Conservation (phyloP, 257 asterid genomes). For the Paraleonurus japonicus region DNA sequence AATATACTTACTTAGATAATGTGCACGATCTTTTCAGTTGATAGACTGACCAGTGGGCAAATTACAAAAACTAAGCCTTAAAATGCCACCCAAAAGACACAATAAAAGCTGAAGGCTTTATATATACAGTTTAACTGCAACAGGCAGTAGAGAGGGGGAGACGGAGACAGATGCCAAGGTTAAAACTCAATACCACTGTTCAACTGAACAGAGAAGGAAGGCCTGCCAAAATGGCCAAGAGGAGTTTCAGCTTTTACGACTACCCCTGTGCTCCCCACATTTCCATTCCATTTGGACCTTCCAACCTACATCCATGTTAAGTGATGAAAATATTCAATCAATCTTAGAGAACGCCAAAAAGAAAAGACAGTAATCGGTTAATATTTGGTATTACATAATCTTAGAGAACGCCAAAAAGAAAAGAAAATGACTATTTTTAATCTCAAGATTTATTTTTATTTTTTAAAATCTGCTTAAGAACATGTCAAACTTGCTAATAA, state of each 20-base stretch:
- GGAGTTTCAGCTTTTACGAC: constrained; percentile 87
- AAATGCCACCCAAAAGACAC: constrained; percentile 11
- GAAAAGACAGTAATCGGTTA: neutral
- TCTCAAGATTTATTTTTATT: neutral
- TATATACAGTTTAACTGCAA: constrained; percentile 32
- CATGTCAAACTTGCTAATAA: neutral
- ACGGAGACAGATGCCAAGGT: neutral
- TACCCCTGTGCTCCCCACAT: constrained; percentile 79
- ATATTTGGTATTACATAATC: neutral
- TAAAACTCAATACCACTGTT: constrained; percentile 87
- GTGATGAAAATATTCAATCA: neutral
- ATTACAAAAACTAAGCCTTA: constrained; percentile 14
- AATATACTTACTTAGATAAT: neutral
- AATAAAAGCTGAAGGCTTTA: constrained; percentile 2
- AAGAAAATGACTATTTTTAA: too few relatives aligned
- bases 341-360: neutral
- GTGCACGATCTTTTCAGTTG: constrained; percentile 11
- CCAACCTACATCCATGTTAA: constrained; percentile 63
- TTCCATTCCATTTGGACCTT: constrained; percentile 95
- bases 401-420: neutral
- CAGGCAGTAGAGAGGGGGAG: neutral
- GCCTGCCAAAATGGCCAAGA: constrained; percentile 59
- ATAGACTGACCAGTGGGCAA: neutral
- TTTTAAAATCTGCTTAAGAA: neutral
- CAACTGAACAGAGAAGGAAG: constrained; percentile 79